These are phyloP conservation scores for Exophiala viscosa DNA, from an alignment of 2,329 filamentous ascomycete genomes.

Conservation along the genomic window DNA sequence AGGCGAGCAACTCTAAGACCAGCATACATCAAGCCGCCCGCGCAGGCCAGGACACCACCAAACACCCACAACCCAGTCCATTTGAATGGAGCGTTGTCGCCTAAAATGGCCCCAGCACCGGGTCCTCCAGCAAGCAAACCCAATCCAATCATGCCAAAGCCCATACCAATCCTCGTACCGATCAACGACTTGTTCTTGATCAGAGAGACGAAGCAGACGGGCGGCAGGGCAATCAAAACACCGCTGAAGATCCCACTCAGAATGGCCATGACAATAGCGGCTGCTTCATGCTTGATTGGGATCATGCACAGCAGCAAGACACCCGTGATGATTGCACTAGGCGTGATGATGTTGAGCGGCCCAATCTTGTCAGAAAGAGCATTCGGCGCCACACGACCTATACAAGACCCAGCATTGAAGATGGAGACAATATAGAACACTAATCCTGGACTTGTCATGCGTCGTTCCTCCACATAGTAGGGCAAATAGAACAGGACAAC, in stretches of 20 bases:
- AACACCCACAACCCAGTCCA: constrained; percentile 20
- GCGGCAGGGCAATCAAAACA: constrained; percentile 48
- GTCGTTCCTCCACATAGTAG: constrained; percentile 53
- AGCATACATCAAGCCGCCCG: constrained; percentile 3
- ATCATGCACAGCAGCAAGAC: constrained; percentile 45
- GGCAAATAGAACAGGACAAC: constrained; percentile 59
- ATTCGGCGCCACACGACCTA: constrained; percentile 57
- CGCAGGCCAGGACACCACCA: constrained; percentile 8
- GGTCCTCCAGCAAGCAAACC: constrained; percentile 16
- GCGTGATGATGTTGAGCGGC: constrained; percentile 52
- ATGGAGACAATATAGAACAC: constrained; percentile 66
- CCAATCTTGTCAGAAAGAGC: constrained; percentile 57
- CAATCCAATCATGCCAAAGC: constrained; percentile 11
- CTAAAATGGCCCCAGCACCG: constrained; percentile 10
- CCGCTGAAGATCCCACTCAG: constrained; percentile 52
- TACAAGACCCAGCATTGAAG: constrained; percentile 54
- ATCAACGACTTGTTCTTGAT: constrained; percentile 50
- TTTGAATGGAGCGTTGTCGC: constrained; percentile 2
- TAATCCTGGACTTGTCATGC: constrained; percentile 51
- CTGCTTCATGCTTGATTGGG: constrained; percentile 35
- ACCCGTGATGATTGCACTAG: constrained; percentile 40
- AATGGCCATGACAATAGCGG: constrained; percentile 39
- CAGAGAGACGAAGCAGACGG: constrained; percentile 38
- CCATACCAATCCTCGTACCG: constrained; percentile 53
- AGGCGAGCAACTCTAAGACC: constrained; percentile 4